Evolutionary conservation across 805 yeast species (phyloP).

Genomic region (Saccharomycopsis amapae): DNA sequence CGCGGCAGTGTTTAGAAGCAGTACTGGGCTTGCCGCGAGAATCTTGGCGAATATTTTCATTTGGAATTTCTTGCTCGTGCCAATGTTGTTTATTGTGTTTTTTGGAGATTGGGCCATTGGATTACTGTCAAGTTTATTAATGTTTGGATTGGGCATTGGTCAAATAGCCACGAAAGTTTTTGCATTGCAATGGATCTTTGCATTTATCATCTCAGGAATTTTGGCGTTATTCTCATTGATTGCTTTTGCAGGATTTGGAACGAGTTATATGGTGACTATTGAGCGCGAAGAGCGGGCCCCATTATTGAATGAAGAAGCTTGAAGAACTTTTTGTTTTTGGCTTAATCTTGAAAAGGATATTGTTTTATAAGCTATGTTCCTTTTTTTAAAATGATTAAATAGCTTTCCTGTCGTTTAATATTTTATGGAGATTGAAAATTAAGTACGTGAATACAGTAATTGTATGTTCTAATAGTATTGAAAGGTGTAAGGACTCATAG

Average conservation of each 20-base stretch:
- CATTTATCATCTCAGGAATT: conserved; percentile 54
- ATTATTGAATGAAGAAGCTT: conserved; percentile 1
- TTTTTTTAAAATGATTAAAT: no score
- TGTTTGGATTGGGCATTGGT: conserved; percentile 61
- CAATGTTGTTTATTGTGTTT: conserved; percentile 47
- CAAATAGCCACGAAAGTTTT: conserved; percentile 62
- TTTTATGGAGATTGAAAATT: no score
- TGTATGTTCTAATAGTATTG: no score
- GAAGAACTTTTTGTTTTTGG: no score
- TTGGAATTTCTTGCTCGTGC: conserved; percentile 71
- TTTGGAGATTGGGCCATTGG: conserved; percentile 71
- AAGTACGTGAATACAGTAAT: no score
- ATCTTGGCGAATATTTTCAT: conserved; percentile 64
- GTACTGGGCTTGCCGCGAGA: conserved; percentile 49
- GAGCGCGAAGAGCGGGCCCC: conserved; percentile 10
- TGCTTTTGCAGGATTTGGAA: conserved; percentile 35
- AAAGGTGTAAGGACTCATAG: no score
- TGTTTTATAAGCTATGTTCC: no score
- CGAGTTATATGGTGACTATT: background rate
- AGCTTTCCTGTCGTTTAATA: no score
- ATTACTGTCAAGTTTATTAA: conserved; percentile 47
- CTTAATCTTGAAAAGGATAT: no score
- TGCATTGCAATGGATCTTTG: conserved; percentile 85
- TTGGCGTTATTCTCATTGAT: conserved; percentile 45
- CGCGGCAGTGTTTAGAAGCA: conserved; percentile 61